Evolutionary conservation across 306 rosid genomes (phyloP), one percentile per base, ranked within the genome.

Genomic region (Bauhinia variegata): DNA sequence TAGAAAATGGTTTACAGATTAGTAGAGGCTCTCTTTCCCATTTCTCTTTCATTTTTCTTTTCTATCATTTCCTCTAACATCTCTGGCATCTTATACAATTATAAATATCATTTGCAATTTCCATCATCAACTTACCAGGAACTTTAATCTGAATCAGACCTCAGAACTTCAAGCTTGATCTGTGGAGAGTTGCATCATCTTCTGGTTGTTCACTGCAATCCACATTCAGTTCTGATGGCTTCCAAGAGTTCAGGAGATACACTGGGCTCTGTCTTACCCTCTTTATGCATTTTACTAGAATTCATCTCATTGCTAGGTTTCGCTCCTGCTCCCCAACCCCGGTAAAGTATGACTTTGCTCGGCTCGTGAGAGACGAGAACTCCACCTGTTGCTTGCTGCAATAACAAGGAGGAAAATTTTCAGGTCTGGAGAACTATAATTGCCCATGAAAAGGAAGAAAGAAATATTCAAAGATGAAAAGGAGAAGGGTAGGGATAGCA

Each of bases 331-430:
- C 92, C 97, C 97, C 98, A 89, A 42, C 97, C 97, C 74, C 97
- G 68, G 78, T 88, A 93, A 67, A 93, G 91, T 68, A 93, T 84
- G 51, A 93, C 79, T 68, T 89, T 93, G 79, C 80, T 83, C 14
- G 93, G 97, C 78, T 93, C 95, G 56, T 77, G 98, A 72, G 98
- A 93, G 74, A 89, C 87, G 49, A 89, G 79, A 78, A 93, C 83
- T 5, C 79, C 89, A 47, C 97, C 96, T 3, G 97, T 93, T 72
- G 87, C 96, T 81, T 88, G 84, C 98, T 93, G 83, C 11, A 70
- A 19, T 63, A 54, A 37, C 52, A 59, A 54, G 19, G 30, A 42
- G 65, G 49, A 54, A 54, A 49, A 71, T 44, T 59, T 52, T 78
- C 70, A 78, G 67, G 33, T 63, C 62, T 75, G 11, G 28, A 61